Evolutionary conservation across 2,329 filamentous ascomycete genomes (phyloP).

Genomic region (Colletotrichum somersetense): DNA sequence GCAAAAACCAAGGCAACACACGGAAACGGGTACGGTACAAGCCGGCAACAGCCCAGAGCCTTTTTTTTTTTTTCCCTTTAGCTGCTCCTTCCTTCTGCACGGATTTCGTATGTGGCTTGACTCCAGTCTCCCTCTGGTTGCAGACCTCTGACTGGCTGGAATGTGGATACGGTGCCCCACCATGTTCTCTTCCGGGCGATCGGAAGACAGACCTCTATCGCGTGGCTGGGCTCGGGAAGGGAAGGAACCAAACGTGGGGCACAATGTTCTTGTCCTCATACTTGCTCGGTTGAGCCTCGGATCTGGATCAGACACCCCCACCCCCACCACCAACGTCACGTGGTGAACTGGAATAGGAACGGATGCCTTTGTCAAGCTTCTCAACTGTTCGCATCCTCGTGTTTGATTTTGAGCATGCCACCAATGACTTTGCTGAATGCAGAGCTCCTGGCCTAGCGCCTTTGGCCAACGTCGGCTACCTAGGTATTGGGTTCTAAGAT

Average conservation of each 20-base stretch:
- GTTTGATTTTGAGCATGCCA: neutral
- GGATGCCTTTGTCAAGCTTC: neutral
- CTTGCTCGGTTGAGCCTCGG: slow-evolving; percentile 33
- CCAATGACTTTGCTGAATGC: too few relatives aligned
- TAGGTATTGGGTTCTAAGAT: neutral
- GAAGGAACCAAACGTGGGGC: slow-evolving; percentile 37
- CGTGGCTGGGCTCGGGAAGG: slow-evolving; percentile 32
- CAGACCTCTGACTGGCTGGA: slow-evolving; percentile 28
- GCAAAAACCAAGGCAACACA: slow-evolving; percentile 28
- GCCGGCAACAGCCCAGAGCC: neutral
- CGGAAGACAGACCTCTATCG: slow-evolving; percentile 11
- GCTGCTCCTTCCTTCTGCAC: neutral
- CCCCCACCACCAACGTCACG: slow-evolving; percentile 3
- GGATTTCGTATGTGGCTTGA: slow-evolving; percentile 31
- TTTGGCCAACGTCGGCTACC: neutral
- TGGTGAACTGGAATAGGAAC: neutral
- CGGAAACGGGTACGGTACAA: slow-evolving; percentile 20
- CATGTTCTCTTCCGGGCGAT: slow-evolving; percentile 16
- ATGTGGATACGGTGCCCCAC: neutral
- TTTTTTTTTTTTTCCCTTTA: neutral
- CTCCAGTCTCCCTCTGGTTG: slow-evolving; percentile 2
- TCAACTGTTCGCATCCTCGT: neutral
- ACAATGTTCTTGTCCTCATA: neutral
- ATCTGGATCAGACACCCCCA: slow-evolving; percentile 1
- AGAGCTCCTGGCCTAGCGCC: neutral